Conservation (phyloP, 2,329 filamentous ascomycete genomes). For the Hirsutella minnesotensis region DNA sequence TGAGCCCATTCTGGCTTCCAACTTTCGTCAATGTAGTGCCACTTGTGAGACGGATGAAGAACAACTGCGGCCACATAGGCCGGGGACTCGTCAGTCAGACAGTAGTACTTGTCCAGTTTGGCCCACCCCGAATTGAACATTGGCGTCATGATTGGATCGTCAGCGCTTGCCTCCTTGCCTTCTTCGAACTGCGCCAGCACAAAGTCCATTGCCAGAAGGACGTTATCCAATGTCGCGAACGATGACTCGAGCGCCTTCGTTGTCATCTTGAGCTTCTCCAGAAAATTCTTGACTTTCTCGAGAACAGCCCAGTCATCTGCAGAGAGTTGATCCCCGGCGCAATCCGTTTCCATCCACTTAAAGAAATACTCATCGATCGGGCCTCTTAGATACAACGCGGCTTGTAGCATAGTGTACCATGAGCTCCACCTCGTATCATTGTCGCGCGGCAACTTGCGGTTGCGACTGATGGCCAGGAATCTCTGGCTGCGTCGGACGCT, state of each 20-base stretch:
- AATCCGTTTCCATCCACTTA: too few species aligned
- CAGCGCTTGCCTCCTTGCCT: not conserved
- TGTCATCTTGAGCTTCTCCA: constrained; percentile 6
- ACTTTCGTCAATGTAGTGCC: constrained; percentile 5
- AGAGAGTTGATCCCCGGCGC: too few species aligned
- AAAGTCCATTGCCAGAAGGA: too few species aligned
- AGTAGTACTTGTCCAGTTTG: constrained; percentile 5
- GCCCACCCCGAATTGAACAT: constrained; percentile 5
- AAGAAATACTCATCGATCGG: too few species aligned
- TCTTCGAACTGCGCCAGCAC: too few species aligned
- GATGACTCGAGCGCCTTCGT: constrained; percentile 5
- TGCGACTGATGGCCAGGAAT: not conserved
- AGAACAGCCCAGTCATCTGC: too few species aligned
- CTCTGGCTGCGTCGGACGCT: not conserved
- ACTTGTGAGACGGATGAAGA: constrained; percentile 6
- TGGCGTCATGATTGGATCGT: constrained; percentile 3
- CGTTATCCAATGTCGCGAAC: constrained; percentile 1
- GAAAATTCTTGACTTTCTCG: too few species aligned
- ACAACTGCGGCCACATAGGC: constrained; percentile 4
- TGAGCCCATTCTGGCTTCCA: constrained; percentile 5
- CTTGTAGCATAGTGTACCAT: constrained; percentile 1
- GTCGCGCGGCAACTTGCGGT: not conserved
- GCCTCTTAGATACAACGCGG: too few species aligned
- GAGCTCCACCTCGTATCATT: constrained; percentile 2
- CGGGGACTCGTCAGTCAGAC: constrained; percentile 2